Conservation (phyloP, 768 basidiomycete species). For the Mycena indigotica region DNA sequence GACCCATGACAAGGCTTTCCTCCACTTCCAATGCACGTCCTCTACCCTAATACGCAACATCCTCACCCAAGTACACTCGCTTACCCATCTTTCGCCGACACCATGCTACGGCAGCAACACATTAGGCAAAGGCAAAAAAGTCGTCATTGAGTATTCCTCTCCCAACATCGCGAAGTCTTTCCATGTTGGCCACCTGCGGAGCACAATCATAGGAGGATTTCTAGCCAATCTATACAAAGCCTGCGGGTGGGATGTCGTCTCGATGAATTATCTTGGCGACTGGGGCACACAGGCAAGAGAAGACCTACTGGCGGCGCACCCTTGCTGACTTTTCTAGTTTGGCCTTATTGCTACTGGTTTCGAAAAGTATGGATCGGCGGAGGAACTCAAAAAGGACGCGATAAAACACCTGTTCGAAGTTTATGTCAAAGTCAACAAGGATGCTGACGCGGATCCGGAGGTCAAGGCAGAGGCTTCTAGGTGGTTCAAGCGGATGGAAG, state of each 20-base stretch:
- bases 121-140: conserved; percentile 76
- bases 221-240: conserved; percentile 87
- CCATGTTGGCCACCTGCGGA: conserved; percentile 95
- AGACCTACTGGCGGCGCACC: neutral
- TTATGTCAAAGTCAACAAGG: conserved; percentile 92
- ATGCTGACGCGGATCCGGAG: conserved; percentile 68
- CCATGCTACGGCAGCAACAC: conserved; percentile 84
- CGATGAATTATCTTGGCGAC: conserved; percentile 95
- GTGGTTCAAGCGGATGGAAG: conserved; percentile 96
- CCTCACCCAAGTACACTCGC: conserved; percentile 72
- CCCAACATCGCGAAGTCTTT: conserved; percentile 98
- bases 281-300: conserved; percentile 92
- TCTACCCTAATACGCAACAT: conserved; percentile 63
- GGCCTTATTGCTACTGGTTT: conserved; percentile 90
- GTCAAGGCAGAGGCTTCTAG: conserved; percentile 77
- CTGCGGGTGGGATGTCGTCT: conserved; percentile 89
- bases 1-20: conserved; percentile 73
- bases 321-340: conserved; percentile 46
- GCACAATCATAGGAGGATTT: conserved; percentile 99
- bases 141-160: conserved; percentile 90
- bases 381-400: conserved; percentile 80
- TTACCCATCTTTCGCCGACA: conserved; percentile 64
- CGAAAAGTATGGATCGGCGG: conserved; percentile 86
- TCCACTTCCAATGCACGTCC: conserved; percentile 77
- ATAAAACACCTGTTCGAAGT: conserved; percentile 95